Evolutionary conservation across 768 basidiomycete genomes (phyloP), one percentile per base, ranked within the genome.

Genomic region (Chiua virens): DNA sequence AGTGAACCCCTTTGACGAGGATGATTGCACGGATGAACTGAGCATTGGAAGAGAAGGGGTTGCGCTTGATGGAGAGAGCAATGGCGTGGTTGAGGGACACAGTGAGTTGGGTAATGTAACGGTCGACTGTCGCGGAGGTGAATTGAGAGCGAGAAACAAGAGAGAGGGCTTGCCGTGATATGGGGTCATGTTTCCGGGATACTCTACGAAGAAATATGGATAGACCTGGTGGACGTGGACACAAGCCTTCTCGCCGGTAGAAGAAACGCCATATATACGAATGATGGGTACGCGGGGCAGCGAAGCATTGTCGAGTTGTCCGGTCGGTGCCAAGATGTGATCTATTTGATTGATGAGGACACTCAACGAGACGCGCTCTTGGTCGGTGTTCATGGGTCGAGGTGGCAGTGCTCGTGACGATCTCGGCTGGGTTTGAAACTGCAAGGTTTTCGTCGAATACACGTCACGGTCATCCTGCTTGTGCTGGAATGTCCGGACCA

Each of bases 181-280:
- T 0, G 84, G 83, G 40, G 79, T 78, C 63, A 95, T 67, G 27
- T 78, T 78, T 1, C 83, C 88, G 20, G 67, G 59, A 72, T 96
- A 99, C 58, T 92, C 87, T 41, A 96, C 79, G 66, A 82, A 96
- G 68, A 95, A 85, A 70, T 99, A 99, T 1, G 96, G 95, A 70
- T 88, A 96, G 27, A 89, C 88, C 74, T 94, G 92, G 66, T 97
- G 95, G 36, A 98, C 74, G 73, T 97, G 87, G 14, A 95, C 79
- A 63, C 93, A 95, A 18, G 92, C 81, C 63, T 84, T 87, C 67
- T 83, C 75, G 14, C 92, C 89, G 3, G 71, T 65, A 5, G 90
- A 88, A 2, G 92, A 90, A 13, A 83, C 72, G 14, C 96, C 97
- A 67, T 84, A 98, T 43, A 99, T 86, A 46, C 93, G 78, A 50